Base-by-base conservation (phyloP, 257 asterid genomes). In the Coffea canephora region DNA sequence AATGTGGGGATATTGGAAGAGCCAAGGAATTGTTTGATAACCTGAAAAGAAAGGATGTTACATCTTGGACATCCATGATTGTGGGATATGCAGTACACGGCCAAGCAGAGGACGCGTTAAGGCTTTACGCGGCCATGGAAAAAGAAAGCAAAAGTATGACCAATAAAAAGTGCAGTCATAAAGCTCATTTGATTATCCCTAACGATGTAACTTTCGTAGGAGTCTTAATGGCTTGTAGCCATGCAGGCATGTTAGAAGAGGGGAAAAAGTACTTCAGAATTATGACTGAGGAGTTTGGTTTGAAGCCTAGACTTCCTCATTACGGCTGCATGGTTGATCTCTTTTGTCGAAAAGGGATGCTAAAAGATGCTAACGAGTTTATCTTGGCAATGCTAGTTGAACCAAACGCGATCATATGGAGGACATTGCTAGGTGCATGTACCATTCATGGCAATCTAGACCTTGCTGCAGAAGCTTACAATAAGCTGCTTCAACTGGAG, bases 11-110 rank as follows among this genome's bases (percentile, higher is more conserved):
- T 67, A 66, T 78, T 25, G 70, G 65, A 66, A 75, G 66, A n/a
- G 87, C 89, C 57, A 71, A 59, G 77, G 15, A 14, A 23, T 14
- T 83, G 70, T 86, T 83, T 41, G 73, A 83, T 57, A 73, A 18
- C 16, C 50, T 78, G 7, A 66, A 72, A 72, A 41, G 59, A 9
- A 79, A 67, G 73, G 86, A 86, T 83, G 79, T 81, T n/a, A 76
- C 82, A 71, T 71, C 87, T 25, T 83, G 87, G 85, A 83, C 84
- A 54, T 71, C 87, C 76, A 86, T 86, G 85, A 86, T 86, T 62
- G 77, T 78, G 36, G 87, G 85, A 48, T 82, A 78, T 77, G 83
- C 89, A 43, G 27, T 86, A 54, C 77, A 75, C 34, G 87, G 89
- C 71, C 85, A 79, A 73, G 84, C 79, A 18, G 78, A 75, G 55